These are phyloP conservation scores for Copromyces sp. DNA, from an alignment of 495 filamentous ascomycete genomes.

Conservation along the genomic window DNA sequence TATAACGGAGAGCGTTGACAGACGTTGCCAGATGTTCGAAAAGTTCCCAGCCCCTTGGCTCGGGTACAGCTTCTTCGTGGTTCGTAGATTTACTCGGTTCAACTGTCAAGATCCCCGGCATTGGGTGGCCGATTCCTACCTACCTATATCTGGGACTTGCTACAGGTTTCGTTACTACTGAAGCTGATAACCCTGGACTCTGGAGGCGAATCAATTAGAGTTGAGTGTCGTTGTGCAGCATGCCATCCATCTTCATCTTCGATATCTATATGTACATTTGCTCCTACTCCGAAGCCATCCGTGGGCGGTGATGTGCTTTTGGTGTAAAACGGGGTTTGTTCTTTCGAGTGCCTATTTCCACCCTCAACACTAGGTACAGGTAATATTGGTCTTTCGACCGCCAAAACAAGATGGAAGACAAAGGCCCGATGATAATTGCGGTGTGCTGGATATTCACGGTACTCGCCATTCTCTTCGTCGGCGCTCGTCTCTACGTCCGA, in stretches of 20 bases:
- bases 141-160: not conserved
- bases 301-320: not conserved
- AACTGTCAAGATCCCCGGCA: not conserved
- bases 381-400: not conserved
- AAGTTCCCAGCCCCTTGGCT: not conserved
- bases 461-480: constrained; percentile 11
- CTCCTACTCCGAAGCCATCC: not conserved
- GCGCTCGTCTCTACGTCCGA: constrained; percentile 12
- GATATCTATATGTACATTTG: not conserved
- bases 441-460: constrained; percentile 8
- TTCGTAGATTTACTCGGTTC: not conserved
- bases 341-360: not conserved
- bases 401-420: not conserved
- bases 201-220: not conserved
- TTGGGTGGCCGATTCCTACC: not conserved
- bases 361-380: no score
- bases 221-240: not conserved
- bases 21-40: not conserved
- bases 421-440: constrained; percentile 9
- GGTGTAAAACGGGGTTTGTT: not conserved
- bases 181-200: not conserved
- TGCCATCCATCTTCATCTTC: not conserved
- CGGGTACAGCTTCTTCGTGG: not conserved
- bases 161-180: not conserved
- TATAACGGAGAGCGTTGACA: not conserved